Evolutionary conservation across 2,329 filamentous ascomycete genomes (phyloP), one percentile per base, ranked within the genome.

Genomic region (Metarhizium robertsii): DNA sequence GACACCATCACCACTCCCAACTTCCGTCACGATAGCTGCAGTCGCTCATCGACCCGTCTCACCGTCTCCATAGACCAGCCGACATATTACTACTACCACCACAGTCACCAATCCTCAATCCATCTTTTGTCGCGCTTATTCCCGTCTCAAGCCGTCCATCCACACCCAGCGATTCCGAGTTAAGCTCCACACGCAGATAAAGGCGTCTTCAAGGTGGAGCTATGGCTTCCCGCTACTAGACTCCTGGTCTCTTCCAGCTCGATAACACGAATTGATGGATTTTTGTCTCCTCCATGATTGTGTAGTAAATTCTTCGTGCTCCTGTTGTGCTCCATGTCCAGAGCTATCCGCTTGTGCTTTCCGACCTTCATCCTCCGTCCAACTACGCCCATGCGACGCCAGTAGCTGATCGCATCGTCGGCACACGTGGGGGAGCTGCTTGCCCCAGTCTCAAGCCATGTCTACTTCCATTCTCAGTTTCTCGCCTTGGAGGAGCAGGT

Each of bases 401-500:
- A 49, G 38, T 55, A 62, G 56, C 55, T 57, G 55, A 54, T 50
- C 53, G 18, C 34, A 38, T 49, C 55, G 62, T 62, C 43, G 18
- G 55, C 47, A 50, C 47, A 29, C 47, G n/a, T 20, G 53, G 42
- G 32, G 29, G 52, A 38, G 20, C 45, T 14, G 46, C 6, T 45
- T 29, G 30, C 10, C 32, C 38, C 18, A 36, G 51, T 16, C 25
- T 32, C 51, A 49, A 54, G 40, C 53, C 62, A 80, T 80, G 77
- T 76, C 77, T 51, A 74, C 71, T 58, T 71, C 76, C 4, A 66
- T 69, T 52, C 69, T 74, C 56, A 71, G 71, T 60, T 79, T 79
- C 66, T 71, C 75, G 40, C 69, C 76, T 10, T 80, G 77, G 75
- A 70, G 75, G 62, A 73, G 71, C 62, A 72, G 71, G 54, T 67